phyloP scores from a whole-genome alignment of 495 filamentous ascomycete genomes.

The Paragyromitra xinjiangensis region DNA sequence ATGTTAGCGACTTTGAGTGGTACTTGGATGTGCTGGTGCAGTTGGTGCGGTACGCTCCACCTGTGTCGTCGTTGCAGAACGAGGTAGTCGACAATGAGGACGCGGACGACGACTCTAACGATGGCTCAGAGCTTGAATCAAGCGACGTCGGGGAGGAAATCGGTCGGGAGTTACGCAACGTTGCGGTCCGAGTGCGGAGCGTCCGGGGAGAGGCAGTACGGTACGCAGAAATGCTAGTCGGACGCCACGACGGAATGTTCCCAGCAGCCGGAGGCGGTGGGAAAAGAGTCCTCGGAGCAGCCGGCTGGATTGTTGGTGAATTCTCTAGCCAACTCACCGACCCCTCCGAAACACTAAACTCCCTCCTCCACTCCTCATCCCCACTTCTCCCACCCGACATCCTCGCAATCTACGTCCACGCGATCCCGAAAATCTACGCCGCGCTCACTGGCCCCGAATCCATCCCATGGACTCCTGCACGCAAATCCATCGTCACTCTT shows the following conservation, averaged over 20 bases:
- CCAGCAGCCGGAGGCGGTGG: slow-evolving; percentile 62
- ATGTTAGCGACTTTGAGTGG: slow-evolving; percentile 92
- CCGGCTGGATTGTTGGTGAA: slow-evolving; percentile 88
- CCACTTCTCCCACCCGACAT: slow-evolving; percentile 69
- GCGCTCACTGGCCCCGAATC: slow-evolving; percentile 67
- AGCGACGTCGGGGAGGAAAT: slow-evolving; percentile 73
- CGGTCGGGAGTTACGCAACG: slow-evolving; percentile 83
- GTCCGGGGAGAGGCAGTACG: slow-evolving; percentile 78
- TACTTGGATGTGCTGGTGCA: slow-evolving; percentile 87
- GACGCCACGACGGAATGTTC: slow-evolving; percentile 62
- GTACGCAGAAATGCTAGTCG: slow-evolving; percentile 82
- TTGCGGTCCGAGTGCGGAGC: slow-evolving; percentile 88
- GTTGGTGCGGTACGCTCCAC: slow-evolving; percentile 74
- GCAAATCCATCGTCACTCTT: slow-evolving; percentile 74
- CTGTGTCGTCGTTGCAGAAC: slow-evolving; percentile 54
- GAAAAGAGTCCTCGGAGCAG: slow-evolving; percentile 69
- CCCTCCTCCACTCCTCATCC: slow-evolving; percentile 74
- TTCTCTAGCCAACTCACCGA: slow-evolving; percentile 69
- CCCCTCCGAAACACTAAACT: slow-evolving; percentile 71
- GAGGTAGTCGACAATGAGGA: slow-evolving; percentile 33
- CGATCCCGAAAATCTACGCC: slow-evolving; percentile 83
- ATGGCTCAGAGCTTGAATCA: slow-evolving; percentile 53
- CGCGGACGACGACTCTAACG: slow-evolving; percentile 37
- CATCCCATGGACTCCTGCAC: slow-evolving; percentile 68
- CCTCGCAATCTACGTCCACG: slow-evolving; percentile 82